phyloP scores from a whole-genome alignment of 345 rosid species.

The Conringia planisiliqua region DNA sequence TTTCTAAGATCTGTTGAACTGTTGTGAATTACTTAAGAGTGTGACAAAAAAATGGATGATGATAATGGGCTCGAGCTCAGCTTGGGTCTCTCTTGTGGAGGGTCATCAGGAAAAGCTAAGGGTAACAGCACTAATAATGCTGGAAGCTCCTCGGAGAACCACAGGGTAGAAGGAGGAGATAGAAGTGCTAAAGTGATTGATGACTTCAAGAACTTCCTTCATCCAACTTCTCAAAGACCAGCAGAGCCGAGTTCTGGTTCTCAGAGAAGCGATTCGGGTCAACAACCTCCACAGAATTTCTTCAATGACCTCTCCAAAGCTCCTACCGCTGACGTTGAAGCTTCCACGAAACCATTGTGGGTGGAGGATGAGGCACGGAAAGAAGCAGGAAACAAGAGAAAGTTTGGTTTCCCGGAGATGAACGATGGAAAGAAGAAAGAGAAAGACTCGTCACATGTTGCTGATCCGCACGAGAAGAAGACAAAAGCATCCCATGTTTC shows the following conservation, averaged over 20 bases:
- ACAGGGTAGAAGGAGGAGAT: constrained; percentile 57
- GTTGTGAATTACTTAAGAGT: not conserved
- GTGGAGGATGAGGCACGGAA: constrained; percentile 57
- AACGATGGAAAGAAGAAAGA: constrained; percentile 58
- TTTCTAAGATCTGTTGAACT: not conserved
- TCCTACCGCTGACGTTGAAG: constrained; percentile 45
- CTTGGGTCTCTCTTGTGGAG: constrained; percentile 89
- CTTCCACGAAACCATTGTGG: constrained; percentile 61
- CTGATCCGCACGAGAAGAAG: constrained; percentile 53
- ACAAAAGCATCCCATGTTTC: constrained; percentile 68
- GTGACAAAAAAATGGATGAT: constrained; percentile 57
- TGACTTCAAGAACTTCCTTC: constrained; percentile 75
- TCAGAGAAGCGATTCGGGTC: constrained; percentile 58
- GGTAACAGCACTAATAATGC: constrained; percentile 57
- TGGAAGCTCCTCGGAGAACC: constrained; percentile 51
- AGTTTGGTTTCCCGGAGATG: constrained; percentile 55
- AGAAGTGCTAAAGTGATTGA: constrained; percentile 63
- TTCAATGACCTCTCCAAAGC: constrained; percentile 72
- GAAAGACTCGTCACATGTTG: constrained; percentile 41
- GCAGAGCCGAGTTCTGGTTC: constrained; percentile 54
- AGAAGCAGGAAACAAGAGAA: constrained; percentile 60
- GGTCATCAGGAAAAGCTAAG: constrained; percentile 67
- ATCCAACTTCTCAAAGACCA: constrained; percentile 44
- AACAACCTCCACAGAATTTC: constrained; percentile 68
- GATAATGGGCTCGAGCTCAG: constrained; percentile 94